These are phyloP conservation scores for Solanum medicagineum DNA, from an alignment of 257 asterid species.

Conservation along the genomic window DNA sequence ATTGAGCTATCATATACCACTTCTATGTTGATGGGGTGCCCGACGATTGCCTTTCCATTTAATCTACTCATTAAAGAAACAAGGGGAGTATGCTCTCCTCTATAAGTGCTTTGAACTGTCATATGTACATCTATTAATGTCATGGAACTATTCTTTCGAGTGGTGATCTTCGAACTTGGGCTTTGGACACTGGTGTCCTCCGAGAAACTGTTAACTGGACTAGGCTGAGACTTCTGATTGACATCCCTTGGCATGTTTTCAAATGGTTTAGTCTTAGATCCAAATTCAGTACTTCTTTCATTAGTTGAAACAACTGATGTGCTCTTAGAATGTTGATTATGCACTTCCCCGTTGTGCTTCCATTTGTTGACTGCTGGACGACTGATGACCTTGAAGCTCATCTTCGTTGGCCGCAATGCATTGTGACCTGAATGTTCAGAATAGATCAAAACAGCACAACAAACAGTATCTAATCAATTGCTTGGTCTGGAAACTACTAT, in stretches of 20 bases:
- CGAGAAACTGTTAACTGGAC: not conserved
- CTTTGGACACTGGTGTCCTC: not conserved
- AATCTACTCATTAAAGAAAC: slow-evolving; percentile 38
- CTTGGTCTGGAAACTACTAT: not conserved
- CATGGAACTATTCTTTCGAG: not conserved
- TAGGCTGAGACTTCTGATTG: not conserved
- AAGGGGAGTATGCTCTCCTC: slow-evolving; percentile 32
- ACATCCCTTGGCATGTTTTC: slow-evolving; percentile 6
- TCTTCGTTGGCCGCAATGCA: not conserved
- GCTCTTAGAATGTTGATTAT: not conserved
- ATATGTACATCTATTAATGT: slow-evolving; percentile 38
- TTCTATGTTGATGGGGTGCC: slow-evolving; percentile 44
- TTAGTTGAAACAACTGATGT: not conserved
- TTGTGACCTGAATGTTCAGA: not conserved
- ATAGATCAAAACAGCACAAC: not conserved
- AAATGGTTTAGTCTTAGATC: not conserved
- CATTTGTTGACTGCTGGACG: not conserved
- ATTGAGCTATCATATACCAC: slow-evolving; percentile 8
- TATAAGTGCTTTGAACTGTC: slow-evolving; percentile 18
- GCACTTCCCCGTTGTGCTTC: slow-evolving; percentile 1
- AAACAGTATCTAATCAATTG: not conserved
- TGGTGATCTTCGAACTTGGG: not conserved
- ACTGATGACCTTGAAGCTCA: slow-evolving; percentile 10
- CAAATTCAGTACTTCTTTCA: not conserved
- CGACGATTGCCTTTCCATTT: slow-evolving; percentile 29